phyloP scores from a whole-genome alignment of 208 protist species.

The Crithidia thermophila region DNA sequence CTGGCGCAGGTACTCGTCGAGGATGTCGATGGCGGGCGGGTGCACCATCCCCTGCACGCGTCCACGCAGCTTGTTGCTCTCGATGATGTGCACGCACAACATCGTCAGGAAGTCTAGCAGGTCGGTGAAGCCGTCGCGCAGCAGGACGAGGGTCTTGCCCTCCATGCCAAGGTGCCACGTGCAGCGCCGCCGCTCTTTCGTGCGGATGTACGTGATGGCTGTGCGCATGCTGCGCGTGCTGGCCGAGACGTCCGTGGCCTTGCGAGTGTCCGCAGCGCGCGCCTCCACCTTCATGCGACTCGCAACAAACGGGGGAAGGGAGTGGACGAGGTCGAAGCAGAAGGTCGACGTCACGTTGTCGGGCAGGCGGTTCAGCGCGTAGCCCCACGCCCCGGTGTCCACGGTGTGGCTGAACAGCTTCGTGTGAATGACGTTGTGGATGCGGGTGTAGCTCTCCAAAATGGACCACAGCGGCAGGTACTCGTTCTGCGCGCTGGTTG shows the following conservation, averaged over 20 bases:
- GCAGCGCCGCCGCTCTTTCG: slow-evolving; percentile 85
- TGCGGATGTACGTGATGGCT: slow-evolving; percentile 68
- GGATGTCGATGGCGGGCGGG: slow-evolving; percentile 80
- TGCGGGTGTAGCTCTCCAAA: slow-evolving; percentile 75
- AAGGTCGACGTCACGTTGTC: slow-evolving; percentile 85
- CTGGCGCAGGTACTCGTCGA: slow-evolving; percentile 71
- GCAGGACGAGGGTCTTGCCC: slow-evolving; percentile 84
- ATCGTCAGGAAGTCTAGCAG: slow-evolving; percentile 89
- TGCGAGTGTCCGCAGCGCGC: slow-evolving; percentile 64
- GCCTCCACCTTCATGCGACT: slow-evolving; percentile 76
- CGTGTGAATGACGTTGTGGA: slow-evolving; percentile 89
- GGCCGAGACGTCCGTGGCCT: slow-evolving; percentile 29
- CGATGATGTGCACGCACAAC: slow-evolving; percentile 91
- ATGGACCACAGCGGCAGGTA: slow-evolving; percentile 85
- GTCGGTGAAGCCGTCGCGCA: slow-evolving; percentile 89
- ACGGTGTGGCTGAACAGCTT: slow-evolving; percentile 73
- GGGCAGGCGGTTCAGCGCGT: slow-evolving; percentile 79
- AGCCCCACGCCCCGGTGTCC: slow-evolving; percentile 88
- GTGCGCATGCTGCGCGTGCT: slow-evolving; percentile 37
- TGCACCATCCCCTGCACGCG: slow-evolving; percentile 85
- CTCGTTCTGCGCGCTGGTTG: slow-evolving; percentile 66
- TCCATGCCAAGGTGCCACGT: slow-evolving; percentile 89
- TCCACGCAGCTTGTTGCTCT: slow-evolving; percentile 87
- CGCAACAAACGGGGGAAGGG: slow-evolving; percentile 80
- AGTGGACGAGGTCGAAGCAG: slow-evolving; percentile 81